phyloP scores from a whole-genome alignment of 2,329 filamentous ascomycete genomes.

The Ascochyta fabae region DNA sequence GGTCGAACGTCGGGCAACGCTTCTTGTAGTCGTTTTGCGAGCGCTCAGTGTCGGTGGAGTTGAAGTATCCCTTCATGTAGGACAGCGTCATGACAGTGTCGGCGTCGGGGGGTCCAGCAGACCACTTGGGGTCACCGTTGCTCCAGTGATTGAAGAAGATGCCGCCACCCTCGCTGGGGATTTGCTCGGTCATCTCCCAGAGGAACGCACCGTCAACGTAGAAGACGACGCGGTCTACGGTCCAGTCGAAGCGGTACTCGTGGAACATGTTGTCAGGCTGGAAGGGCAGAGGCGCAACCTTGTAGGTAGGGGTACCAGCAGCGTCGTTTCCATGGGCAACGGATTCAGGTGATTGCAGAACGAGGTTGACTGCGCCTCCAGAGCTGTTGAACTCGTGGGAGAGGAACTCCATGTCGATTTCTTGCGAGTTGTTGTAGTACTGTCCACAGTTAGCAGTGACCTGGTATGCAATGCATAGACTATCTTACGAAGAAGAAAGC shows the following conservation, averaged over 20 bases:
- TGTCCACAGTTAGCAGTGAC: conserved; percentile 42
- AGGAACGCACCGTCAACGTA: conserved; percentile 69
- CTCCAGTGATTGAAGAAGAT: conserved; percentile 78
- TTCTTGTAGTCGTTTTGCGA: conserved; percentile 39
- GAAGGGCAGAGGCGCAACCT: conserved; percentile 67
- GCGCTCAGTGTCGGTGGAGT: conserved; percentile 60
- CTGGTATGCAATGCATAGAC: neutral
- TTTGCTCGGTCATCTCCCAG: conserved; percentile 61
- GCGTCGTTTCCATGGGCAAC: conserved; percentile 68
- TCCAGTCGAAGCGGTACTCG: conserved; percentile 81
- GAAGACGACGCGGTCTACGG: conserved; percentile 67
- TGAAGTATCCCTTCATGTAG: conserved; percentile 82
- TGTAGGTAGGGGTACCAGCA: conserved; percentile 63
- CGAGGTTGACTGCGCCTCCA: conserved; percentile 71
- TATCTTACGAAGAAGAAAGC: conserved; percentile 77
- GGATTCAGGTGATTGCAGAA: conserved; percentile 72
- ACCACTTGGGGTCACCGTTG: conserved; percentile 76
- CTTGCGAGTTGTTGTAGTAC: conserved; percentile 80
- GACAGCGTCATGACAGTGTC: conserved; percentile 70
- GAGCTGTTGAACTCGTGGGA: conserved; percentile 67
- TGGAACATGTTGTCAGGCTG: conserved; percentile 70
- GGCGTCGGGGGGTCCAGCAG: conserved; percentile 68
- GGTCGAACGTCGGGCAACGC: conserved; percentile 39
- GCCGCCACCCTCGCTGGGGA: conserved; percentile 68
- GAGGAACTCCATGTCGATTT: conserved; percentile 83